Evolutionary conservation across 495 filamentous ascomycete species (phyloP).

Genomic region (Elaphomyces granulatus): DNA sequence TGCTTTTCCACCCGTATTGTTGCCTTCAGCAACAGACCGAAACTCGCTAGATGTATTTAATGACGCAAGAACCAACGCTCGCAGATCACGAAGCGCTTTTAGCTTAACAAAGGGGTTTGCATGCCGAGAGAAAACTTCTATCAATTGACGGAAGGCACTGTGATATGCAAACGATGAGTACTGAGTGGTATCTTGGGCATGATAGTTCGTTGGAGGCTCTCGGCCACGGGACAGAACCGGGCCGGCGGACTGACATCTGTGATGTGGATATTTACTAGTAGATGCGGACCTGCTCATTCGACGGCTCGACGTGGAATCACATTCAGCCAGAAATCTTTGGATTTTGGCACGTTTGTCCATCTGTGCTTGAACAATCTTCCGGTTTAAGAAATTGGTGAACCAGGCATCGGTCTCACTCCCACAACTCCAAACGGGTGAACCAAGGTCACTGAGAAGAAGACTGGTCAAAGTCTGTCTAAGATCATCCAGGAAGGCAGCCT

Average conservation of each 20-base stretch:
- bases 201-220: background rate
- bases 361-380: constrained; percentile 62
- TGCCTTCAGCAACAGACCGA: constrained; percentile 22
- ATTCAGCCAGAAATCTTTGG: constrained; percentile 32
- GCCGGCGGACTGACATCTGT: constrained; percentile 28
- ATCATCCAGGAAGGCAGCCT: constrained; percentile 54
- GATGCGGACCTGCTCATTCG: constrained; percentile 7
- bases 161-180: constrained; percentile 47
- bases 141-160: constrained; percentile 60
- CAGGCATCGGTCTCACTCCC: constrained; percentile 87
- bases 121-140: constrained; percentile 79
- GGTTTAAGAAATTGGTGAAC: constrained; percentile 61
- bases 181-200: background rate
- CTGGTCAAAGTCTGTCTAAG: constrained; percentile 69
- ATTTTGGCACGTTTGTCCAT: constrained; percentile 46
- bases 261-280: constrained; percentile 23
- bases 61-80: constrained; percentile 66
- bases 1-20: constrained; percentile 9
- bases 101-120: constrained; percentile 81
- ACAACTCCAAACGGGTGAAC: constrained; percentile 65
- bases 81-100: constrained; percentile 66
- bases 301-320: constrained; percentile 21
- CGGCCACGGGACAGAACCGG: constrained; percentile 15
- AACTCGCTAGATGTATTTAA: constrained; percentile 39
- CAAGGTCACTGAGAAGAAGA: constrained; percentile 79